Base-by-base conservation (phyloP, 306 rosid species). In the Vigna hirtella region DNA sequence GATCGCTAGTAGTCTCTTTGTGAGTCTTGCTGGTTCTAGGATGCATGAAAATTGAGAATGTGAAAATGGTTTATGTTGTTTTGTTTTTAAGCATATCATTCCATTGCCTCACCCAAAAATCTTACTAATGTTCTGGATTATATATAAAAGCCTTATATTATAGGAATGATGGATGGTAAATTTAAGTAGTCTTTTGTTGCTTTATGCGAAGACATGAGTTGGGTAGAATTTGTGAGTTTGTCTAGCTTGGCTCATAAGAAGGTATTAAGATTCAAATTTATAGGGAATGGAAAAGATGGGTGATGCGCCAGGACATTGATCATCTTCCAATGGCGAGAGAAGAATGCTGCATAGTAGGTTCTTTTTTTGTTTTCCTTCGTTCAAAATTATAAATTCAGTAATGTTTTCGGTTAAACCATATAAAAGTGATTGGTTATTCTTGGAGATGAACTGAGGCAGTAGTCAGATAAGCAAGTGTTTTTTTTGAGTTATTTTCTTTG, bases 1-100 rank as follows among this genome's bases (percentile, higher is more conserved):
- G 98, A 91, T 96, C 97, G 98, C 99, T 91, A 96, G 83, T 96
- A 87, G 89, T 96, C 61, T 86, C 92, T 95, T 96, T 90, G 97
- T 93, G 99, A 96, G 99, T 91, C 94, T 90, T 93, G 88, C 89
- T 84, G 85, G 86, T 87, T 86, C 86, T 88, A 91, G 98, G 96
- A 83, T 61, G 36, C 83, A 55, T 63, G 70, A 57, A n/a, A 77
- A 81, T 43, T 43, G 49, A 68, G 14, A 9, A 9, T 77, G 70
- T 20, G 15, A 73, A 83, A 76, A 77, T 12, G 4, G 3, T 50
- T 77, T 48, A 0, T 72, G 22, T 61, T 66, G 73, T 69, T 83
- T 65, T 66, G 73, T 66, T 82, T 72, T 66, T 9, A 32, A 62
- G 1, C 22, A 49, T 38, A 28, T 17, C 74, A 58, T 73, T 69